phyloP scores from a whole-genome alignment of 345 rosid species.

The Corchorus olitorius region DNA sequence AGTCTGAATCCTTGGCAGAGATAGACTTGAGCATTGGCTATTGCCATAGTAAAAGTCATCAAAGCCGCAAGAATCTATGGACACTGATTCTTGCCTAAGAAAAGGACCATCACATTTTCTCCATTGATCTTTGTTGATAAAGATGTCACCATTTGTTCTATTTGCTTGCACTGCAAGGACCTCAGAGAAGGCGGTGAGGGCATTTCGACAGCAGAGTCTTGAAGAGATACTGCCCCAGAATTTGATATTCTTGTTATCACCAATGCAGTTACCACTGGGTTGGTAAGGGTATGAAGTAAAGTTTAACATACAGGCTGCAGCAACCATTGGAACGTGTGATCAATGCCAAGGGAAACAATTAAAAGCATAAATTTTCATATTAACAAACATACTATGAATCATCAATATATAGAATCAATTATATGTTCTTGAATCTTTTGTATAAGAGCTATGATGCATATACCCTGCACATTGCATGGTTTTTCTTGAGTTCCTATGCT shows the following conservation, averaged over 20 bases:
- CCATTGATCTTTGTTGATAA: slow-evolving; percentile 40
- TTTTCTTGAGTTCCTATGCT: background rate
- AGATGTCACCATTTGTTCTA: slow-evolving; percentile 18
- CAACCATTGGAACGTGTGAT: slow-evolving; percentile 9
- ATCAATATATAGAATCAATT: background rate
- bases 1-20: slow-evolving; percentile 23
- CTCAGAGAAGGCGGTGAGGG: slow-evolving; percentile 40
- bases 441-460: background rate
- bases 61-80: slow-evolving; percentile 36
- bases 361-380: background rate
- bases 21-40: slow-evolving; percentile 34
- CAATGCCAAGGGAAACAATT: background rate
- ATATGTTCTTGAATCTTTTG: background rate
- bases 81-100: slow-evolving; percentile 20
- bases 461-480: too few relatives aligned
- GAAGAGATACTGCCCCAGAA: slow-evolving; percentile 39
- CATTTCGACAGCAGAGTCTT: slow-evolving; percentile 49
- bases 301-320: slow-evolving; percentile 39
- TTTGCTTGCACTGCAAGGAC: slow-evolving; percentile 35
- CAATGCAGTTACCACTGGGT: slow-evolving; percentile 51
- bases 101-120: slow-evolving; percentile 26
- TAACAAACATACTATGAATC: background rate
- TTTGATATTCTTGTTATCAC: slow-evolving; percentile 23
- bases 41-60: slow-evolving; percentile 31
- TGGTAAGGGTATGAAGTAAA: slow-evolving; percentile 40